Percentiles rank a stretch among this genome's conserved stretches.
Evolutionary conservation across 192 early-diverging fungal species (phyloP).

Genomic region (Geosiphon pyriformis): DNA sequence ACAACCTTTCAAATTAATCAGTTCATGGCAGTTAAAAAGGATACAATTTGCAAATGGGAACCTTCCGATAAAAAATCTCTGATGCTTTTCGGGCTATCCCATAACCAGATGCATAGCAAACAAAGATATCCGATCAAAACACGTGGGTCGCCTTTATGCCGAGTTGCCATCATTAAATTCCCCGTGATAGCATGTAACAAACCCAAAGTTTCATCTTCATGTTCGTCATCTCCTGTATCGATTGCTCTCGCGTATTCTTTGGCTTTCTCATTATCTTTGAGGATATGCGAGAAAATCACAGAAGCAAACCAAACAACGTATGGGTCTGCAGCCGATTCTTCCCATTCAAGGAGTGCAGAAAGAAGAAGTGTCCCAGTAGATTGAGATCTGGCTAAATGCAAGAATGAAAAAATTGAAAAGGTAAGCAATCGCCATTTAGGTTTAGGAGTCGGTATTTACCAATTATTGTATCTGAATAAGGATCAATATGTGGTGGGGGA

Average conservation of each 20-base stretch:
- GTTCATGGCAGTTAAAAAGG: background rate
- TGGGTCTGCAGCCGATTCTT: slow-evolving; percentile 64
- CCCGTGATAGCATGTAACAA: slow-evolving; percentile 84
- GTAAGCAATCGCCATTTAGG: background rate
- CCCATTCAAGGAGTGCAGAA: slow-evolving; percentile 72
- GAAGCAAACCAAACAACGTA: slow-evolving; percentile 89
- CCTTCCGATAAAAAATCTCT: slow-evolving; percentile 83
- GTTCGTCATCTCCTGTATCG: slow-evolving; percentile 55
- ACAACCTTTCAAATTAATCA: background rate
- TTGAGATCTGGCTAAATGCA: slow-evolving; percentile 55
- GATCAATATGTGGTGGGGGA: slow-evolving; percentile 69
- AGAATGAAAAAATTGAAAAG: slow-evolving; percentile 5
- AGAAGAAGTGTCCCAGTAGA: slow-evolving; percentile 89
- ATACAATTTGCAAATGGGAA: slow-evolving; percentile 84
- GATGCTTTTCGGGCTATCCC: slow-evolving; percentile 72
- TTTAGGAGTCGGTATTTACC: background rate
- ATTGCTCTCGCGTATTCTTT: slow-evolving; percentile 76
- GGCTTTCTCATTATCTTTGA: slow-evolving; percentile 65
- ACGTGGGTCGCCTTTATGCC: slow-evolving; percentile 59
- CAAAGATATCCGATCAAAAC: slow-evolving; percentile 73
- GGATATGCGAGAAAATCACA: slow-evolving; percentile 71
- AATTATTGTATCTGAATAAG: slow-evolving; percentile 35
- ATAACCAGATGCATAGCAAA: slow-evolving; percentile 82
- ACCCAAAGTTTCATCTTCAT: slow-evolving; percentile 73
- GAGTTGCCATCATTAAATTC: slow-evolving; percentile 62